A percentile compares a stretch with the other conserved stretches of the same genome.
phyloP scores from a whole-genome alignment of 345 rosid genomes.

The Crucihimalaya himalaica region DNA sequence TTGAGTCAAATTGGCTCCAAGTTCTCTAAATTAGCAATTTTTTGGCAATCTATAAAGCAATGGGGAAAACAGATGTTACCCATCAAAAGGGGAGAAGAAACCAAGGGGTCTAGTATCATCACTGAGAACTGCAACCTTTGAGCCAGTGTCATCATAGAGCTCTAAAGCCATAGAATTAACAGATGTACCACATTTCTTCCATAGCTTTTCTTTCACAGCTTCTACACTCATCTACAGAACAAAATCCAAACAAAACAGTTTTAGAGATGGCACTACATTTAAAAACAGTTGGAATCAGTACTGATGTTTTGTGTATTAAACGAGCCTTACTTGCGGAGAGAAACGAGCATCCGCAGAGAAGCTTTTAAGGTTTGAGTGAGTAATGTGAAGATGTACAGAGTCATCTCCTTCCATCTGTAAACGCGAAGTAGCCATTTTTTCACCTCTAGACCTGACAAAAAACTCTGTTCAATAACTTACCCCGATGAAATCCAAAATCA shows the following conservation, averaged over 20 bases:
- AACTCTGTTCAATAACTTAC: neutral
- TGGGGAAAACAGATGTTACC: constrained; percentile 44
- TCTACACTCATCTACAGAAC: constrained; percentile 58
- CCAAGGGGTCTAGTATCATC: constrained; percentile 71
- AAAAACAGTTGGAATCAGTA: neutral
- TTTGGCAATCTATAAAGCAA: constrained; percentile 1
- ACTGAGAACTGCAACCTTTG: constrained; percentile 54
- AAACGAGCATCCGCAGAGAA: constrained; percentile 68
- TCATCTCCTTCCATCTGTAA: constrained; percentile 61
- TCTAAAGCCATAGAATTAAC: constrained; percentile 71
- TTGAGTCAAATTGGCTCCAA: neutral
- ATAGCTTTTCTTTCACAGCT: constrained; percentile 85
- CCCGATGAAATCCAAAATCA: neutral
- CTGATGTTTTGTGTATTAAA: neutral
- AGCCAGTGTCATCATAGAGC: constrained; percentile 76
- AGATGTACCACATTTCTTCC: constrained; percentile 88
- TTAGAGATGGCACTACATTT: neutral
- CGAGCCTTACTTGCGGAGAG: constrained; percentile 64
- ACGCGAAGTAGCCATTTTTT: constrained; percentile 43
- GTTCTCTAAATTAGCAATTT: neutral
- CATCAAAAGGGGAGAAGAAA: constrained; percentile 76
- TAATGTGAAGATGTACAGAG: constrained; percentile 65
- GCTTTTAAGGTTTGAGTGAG: constrained; percentile 79
- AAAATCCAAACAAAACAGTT: neutral
- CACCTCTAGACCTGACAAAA: constrained; percentile 15